A percentile compares a stretch with the other conserved stretches of the same genome.
These are phyloP conservation scores for Corylus heterophylla DNA, from an alignment of 306 rosid genomes.

Conservation along the genomic window DNA sequence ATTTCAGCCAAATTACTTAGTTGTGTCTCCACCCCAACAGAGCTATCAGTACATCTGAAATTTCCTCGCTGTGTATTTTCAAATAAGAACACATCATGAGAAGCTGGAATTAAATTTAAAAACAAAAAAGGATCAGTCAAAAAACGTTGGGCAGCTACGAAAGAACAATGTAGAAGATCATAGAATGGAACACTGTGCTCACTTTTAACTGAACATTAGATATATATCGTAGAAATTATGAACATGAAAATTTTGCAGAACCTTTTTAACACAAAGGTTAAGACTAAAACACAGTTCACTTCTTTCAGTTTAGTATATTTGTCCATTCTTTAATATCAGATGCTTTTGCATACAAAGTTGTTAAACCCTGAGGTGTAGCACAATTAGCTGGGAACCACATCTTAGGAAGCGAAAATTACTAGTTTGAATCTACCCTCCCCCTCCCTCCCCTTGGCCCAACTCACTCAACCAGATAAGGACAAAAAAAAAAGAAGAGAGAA, in stretches of 20 bases:
- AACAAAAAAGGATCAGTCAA: not conserved
- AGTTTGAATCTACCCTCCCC: not conserved
- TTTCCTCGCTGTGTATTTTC: conserved; percentile 78
- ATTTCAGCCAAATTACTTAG: conserved; percentile 78
- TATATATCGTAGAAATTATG: not conserved
- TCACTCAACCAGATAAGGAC: too few relatives aligned
- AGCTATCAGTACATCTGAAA: conserved; percentile 82
- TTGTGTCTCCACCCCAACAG: conserved; percentile 91
- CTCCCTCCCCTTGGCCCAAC: too few relatives aligned
- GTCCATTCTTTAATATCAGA: not conserved
- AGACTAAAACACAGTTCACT: not conserved
- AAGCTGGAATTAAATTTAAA: conserved; percentile 32
- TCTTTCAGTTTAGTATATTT: not conserved
- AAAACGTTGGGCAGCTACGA: conserved; percentile 8
- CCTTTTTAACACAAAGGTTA: not conserved
- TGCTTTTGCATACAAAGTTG: not conserved
- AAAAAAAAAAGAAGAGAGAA: too few relatives aligned
- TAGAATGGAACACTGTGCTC: not conserved
- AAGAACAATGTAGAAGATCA: conserved; percentile 5
- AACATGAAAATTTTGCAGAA: not conserved
- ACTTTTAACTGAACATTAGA: not conserved
- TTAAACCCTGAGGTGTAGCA: too few relatives aligned
- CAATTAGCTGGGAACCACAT: too few relatives aligned
- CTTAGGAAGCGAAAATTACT: not conserved
- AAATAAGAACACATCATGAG: conserved; percentile 42